Base-by-base conservation (phyloP, 2,329 filamentous ascomycete genomes). In the Fusarium metavorans region DNA sequence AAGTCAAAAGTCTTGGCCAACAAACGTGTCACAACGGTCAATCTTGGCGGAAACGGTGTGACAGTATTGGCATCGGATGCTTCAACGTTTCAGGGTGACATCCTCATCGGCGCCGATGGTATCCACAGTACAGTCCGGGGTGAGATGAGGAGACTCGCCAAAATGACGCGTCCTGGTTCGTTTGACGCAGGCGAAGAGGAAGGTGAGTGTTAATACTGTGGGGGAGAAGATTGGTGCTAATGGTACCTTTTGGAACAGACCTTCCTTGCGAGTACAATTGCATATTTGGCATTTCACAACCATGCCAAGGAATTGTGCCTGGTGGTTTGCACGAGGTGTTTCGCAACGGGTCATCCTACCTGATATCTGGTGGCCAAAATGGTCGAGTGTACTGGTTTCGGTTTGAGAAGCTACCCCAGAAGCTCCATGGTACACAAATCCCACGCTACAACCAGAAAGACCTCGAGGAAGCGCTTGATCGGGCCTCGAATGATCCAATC, bases 321-420 rank as follows among this genome's bases (percentile, higher is more conserved):
- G 67, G 68, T 20, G 10, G 52, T 1, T 6, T 39, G 7, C 23
- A 68, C 23, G 39, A 37, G 5, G 65, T 71, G 3, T 66, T 71
- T 30, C 34, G 54, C 4, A 37, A 64, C 9, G 25, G 50, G 4
- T 48, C 41, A 10, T 68, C 61, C 0, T 66, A 69, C 27, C 23
- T 69, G 9, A 50, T 69, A 10, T 63, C 37, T 7, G 32, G 39
- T 7, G 66, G 68, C 13, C 65, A 56, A 18, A 60, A 34, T 6
- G 66, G 54, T 91, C 93, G 11, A 93, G 56, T 71, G 6, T 73
- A 18, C 41, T 75, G 66, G 63, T 72, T 72, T 30, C 45, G 57
- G 3, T 70, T 70, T 6, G 20, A 37, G 23, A 72, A 63, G 20
- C n/a, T 75, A 9, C 18, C 41, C 3, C 8, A 63, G 25, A 48